Evolutionary conservation across 1,284 basidiomycete species (phyloP).

Genomic region (Cutaneotrichosporon sp.): DNA sequence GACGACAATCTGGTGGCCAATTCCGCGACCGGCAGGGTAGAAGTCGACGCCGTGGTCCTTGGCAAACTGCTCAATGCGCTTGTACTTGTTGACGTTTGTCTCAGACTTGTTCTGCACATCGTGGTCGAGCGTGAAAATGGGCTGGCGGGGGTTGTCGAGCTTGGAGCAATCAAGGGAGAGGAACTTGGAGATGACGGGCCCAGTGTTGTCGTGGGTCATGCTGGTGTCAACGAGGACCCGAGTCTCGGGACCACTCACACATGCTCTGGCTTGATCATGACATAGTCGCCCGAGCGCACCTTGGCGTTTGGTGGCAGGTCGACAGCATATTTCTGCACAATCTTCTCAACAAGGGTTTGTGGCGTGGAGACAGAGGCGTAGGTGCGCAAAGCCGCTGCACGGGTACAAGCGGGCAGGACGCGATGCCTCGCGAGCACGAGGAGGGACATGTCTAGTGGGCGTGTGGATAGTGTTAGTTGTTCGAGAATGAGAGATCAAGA

Average conservation of each 20-base stretch:
- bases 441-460: background rate
- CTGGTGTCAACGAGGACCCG: constrained; percentile 22
- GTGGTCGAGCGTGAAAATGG: constrained; percentile 95
- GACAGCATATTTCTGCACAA: constrained; percentile 95
- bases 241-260: constrained; percentile 62
- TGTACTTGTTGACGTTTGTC: constrained; percentile 94
- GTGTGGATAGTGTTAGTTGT: background rate
- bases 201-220: constrained; percentile 98
- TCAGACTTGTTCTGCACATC: constrained; percentile 94
- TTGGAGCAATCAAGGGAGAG: constrained; percentile 87
- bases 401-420: constrained; percentile 1
- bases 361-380: constrained; percentile 51
- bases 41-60: constrained; percentile 84
- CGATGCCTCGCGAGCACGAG: constrained; percentile 1
- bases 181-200: constrained; percentile 96
- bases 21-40: constrained; percentile 96
- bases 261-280: constrained; percentile 95
- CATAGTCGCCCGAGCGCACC: constrained; percentile 95
- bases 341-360: constrained; percentile 94
- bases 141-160: constrained; percentile 67
- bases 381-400: background rate
- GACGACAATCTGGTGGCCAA: constrained; percentile 91
- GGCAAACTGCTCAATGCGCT: constrained; percentile 86
- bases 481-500: background rate
- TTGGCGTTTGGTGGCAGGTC: constrained; percentile 68